Conservation (phyloP, 1,139 yeast species). For the Taiozyma sp. region DNA sequence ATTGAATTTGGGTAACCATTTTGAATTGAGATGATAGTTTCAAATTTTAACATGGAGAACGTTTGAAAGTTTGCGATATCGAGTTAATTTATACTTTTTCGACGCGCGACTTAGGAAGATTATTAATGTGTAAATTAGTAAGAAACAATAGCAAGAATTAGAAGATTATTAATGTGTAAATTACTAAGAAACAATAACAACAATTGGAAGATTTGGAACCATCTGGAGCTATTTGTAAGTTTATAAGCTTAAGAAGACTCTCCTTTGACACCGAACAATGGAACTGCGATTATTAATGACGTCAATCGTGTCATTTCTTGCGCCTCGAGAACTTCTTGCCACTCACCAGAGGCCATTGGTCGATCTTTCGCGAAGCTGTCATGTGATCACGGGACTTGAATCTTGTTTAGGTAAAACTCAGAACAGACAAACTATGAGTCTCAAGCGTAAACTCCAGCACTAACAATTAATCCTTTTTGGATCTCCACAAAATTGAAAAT, state of each 20-base stretch:
- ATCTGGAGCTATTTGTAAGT: too few species aligned
- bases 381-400: background rate
- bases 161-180: too few species aligned
- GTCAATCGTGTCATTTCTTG: background rate
- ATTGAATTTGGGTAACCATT: conserved; percentile 41
- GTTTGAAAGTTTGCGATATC: background rate
- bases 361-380: too few species aligned
- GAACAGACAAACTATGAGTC: background rate
- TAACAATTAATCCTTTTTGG: background rate
- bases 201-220: too few species aligned
- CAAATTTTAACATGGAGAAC: background rate
- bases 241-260: too few species aligned
- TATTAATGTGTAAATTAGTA: background rate
- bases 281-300: background rate
- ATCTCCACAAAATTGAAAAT: background rate
- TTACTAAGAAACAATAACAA: too few species aligned
- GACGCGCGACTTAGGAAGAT: background rate
- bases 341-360: too few species aligned
- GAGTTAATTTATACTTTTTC: background rate
- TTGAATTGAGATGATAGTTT: conserved; percentile 10
- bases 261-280: too few species aligned
- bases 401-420: background rate
- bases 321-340: too few species aligned
- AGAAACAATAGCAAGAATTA: background rate
- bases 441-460: background rate